These are phyloP conservation scores for Neonectria coccinea DNA, from an alignment of 2,329 filamentous ascomycete genomes.

Conservation along the genomic window DNA sequence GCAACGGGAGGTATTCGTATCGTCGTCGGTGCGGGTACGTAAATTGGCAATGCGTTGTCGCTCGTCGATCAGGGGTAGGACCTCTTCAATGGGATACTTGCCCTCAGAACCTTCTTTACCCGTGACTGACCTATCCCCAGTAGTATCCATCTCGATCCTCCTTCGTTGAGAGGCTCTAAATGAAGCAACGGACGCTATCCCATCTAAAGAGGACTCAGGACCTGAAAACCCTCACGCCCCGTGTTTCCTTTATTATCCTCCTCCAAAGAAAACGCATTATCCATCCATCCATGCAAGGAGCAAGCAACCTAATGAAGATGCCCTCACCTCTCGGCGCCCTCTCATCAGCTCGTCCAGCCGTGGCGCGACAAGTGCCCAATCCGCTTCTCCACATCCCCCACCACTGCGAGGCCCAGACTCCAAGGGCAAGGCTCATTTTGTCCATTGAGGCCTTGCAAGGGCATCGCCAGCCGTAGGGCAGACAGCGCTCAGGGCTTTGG, in stretches of 20 bases:
- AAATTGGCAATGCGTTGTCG: neutral
- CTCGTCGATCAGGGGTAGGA: neutral
- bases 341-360: neutral
- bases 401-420: neutral
- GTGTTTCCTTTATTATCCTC: neutral
- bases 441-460: neutral
- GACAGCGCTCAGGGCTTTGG: neutral
- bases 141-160: neutral
- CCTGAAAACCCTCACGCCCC: neutral
- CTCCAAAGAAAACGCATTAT: neutral
- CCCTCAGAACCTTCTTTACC: neutral
- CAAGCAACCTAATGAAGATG: neutral
- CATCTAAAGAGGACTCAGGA: neutral
- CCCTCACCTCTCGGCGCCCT: neutral
- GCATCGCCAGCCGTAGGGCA: neutral
- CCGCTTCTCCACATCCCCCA: neutral
- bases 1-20: neutral
- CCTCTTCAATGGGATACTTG: neutral
- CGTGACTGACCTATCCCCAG: neutral
- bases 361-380: neutral
- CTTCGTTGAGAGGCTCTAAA: neutral
- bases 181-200: neutral
- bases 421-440: neutral
- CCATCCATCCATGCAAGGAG: neutral
- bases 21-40: neutral